Conservation (phyloP, 139 green algal genomes). For the Pycnococcus provasolii region DNA sequence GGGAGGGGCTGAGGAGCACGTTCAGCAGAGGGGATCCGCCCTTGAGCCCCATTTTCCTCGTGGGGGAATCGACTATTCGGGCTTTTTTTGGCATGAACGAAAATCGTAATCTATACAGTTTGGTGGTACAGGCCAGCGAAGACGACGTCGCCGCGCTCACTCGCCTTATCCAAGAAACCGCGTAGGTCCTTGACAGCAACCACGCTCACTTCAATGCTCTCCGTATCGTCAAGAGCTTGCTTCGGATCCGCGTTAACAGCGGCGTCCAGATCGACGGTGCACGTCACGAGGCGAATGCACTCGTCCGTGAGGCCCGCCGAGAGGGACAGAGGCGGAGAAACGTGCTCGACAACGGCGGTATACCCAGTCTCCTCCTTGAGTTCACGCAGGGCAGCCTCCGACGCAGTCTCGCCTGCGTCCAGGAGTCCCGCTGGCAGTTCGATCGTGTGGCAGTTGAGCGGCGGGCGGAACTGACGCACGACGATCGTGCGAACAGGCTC, state of each 20-base stretch:
- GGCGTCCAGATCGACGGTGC: constrained; percentile 43
- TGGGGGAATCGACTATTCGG: too few relatives aligned
- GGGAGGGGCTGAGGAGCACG: too few relatives aligned
- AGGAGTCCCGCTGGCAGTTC: constrained; percentile 58
- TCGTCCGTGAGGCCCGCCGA: constrained; percentile 42
- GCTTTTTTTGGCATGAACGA: too few relatives aligned
- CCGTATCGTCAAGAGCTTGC: constrained; percentile 36
- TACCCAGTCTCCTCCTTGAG: constrained; percentile 61
- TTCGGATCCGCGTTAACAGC: constrained; percentile 38
- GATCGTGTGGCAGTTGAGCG: constrained; percentile 34
- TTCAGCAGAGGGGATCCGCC: too few relatives aligned
- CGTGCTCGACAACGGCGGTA: constrained; percentile 19
- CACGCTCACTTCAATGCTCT: constrained; percentile 9
- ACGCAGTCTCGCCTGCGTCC: constrained; percentile 41
- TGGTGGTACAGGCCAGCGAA: too few relatives aligned
- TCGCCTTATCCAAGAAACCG: background rate
- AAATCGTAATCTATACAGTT: too few relatives aligned
- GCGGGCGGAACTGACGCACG: constrained; percentile 39
- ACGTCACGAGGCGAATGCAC: constrained; percentile 38
- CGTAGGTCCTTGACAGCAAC: too few relatives aligned
- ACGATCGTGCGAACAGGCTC: background rate
- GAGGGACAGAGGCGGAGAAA: background rate
- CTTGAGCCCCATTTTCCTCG: too few relatives aligned
- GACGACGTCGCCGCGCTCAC: background rate
- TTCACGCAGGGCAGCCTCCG: constrained; percentile 46